A percentile compares a stretch with the other conserved stretches of the same genome.
phyloP scores from a whole-genome alignment of 768 basidiomycete genomes.

The Tylopilus subfusipes region DNA sequence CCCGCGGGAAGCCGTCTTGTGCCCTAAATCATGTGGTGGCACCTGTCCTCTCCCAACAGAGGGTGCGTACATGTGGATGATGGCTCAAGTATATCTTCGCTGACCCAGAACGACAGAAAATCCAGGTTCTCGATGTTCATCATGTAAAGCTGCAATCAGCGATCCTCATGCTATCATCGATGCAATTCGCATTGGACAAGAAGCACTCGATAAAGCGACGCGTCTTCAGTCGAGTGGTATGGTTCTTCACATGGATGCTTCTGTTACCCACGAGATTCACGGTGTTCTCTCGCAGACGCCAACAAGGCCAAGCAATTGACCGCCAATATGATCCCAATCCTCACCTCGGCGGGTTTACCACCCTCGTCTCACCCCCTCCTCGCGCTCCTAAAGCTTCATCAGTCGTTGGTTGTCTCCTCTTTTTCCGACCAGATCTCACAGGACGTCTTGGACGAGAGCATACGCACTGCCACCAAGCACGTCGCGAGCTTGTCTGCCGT shows the following conservation, averaged over 20 bases:
- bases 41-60: slow-evolving; percentile 57
- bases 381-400: slow-evolving; percentile 66
- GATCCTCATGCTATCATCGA: slow-evolving; percentile 57
- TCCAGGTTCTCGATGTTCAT: slow-evolving; percentile 45
- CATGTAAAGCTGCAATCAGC: slow-evolving; percentile 49
- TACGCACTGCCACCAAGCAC: slow-evolving; percentile 54
- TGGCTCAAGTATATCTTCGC: background rate
- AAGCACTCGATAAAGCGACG: slow-evolving; percentile 71
- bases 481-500: slow-evolving; percentile 51
- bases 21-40: slow-evolving; percentile 68
- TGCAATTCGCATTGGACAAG: slow-evolving; percentile 63
- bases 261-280: background rate
- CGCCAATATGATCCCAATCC: slow-evolving; percentile 60
- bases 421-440: slow-evolving; percentile 42
- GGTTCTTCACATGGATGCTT: slow-evolving; percentile 2
- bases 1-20: slow-evolving; percentile 63
- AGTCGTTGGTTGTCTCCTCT: slow-evolving; percentile 58
- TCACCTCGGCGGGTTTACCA: slow-evolving; percentile 55
- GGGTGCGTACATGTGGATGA: slow-evolving; percentile 37
- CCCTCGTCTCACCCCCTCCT: slow-evolving; percentile 76
- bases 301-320: slow-evolving; percentile 56
- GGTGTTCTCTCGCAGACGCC: slow-evolving; percentile 42
- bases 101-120: slow-evolving; percentile 38
- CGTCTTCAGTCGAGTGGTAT: slow-evolving; percentile 57
- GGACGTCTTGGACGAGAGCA: slow-evolving; percentile 57